A percentile compares a stretch with the other conserved stretches of the same genome.
phyloP scores from a whole-genome alignment of 1,284 basidiomycete genomes.

The Filobasidium uniguttulatum region DNA sequence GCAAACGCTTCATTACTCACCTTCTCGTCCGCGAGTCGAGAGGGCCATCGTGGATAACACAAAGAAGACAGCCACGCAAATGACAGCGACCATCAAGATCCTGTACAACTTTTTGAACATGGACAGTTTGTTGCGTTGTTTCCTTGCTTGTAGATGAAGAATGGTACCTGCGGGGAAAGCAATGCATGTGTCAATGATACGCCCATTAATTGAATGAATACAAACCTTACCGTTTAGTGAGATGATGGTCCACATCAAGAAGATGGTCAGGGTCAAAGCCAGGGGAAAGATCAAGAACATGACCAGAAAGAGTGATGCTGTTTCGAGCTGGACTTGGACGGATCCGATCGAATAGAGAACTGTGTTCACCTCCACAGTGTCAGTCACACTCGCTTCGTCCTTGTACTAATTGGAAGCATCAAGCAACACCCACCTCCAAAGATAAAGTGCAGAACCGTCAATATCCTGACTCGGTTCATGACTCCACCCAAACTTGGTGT shows the following conservation, averaged over 20 bases:
- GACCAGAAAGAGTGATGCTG: constrained; percentile 61
- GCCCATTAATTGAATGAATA: background rate
- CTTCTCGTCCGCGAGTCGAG: constrained; percentile 76
- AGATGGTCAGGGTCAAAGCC: constrained; percentile 81
- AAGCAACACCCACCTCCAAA: constrained; percentile 58
- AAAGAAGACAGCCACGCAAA: constrained; percentile 79
- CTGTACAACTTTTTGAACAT: constrained; percentile 79
- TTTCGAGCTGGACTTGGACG: constrained; percentile 79
- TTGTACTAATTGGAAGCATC: background rate
- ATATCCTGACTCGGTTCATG: constrained; percentile 32
- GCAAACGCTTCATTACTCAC: constrained; percentile 38
- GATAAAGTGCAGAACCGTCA: constrained; percentile 55
- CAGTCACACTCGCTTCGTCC: background rate
- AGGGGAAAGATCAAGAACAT: constrained; percentile 82
- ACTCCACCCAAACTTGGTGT: constrained; percentile 33
- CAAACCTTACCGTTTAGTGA: constrained; percentile 57
- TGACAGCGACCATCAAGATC: constrained; percentile 70
- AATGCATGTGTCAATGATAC: background rate
- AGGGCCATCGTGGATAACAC: constrained; percentile 83
- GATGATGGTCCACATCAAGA: constrained; percentile 90
- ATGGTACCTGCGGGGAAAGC: constrained; percentile 52
- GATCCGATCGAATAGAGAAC: constrained; percentile 84
- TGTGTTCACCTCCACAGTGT: constrained; percentile 27
- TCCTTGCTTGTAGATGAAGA: constrained; percentile 61
- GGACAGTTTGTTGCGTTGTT: constrained; percentile 70